Percentiles rank a stretch among this genome's conserved stretches.
Conservation (phyloP, 1,284 basidiomycete species). For the Naganishia cerealis region DNA sequence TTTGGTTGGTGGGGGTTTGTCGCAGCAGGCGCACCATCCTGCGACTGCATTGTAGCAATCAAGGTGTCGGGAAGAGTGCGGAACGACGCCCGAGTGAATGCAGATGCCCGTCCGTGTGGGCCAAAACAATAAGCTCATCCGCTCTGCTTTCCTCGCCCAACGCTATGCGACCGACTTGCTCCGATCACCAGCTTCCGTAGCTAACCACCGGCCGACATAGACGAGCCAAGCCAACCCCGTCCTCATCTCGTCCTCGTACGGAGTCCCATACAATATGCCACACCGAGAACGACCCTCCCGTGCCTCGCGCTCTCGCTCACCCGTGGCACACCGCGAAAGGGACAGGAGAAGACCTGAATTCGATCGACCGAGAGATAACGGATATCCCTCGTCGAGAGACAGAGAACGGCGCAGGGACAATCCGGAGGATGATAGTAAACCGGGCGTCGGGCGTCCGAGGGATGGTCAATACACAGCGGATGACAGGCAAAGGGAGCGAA, state of each 20-base stretch:
- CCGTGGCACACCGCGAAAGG: constrained; percentile 5
- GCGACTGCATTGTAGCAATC: constrained; percentile 5
- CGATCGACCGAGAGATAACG: constrained; percentile 23
- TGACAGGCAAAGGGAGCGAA: constrained; percentile 16
- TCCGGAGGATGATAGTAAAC: neutral
- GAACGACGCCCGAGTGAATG: neutral
- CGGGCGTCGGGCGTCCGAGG: neutral
- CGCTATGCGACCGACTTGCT: neutral
- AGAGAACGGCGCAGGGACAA: neutral
- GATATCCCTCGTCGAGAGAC: constrained; percentile 4
- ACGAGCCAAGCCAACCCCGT: neutral
- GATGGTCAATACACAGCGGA: constrained; percentile 16
- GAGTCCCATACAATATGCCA: neutral
- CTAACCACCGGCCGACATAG: no score
- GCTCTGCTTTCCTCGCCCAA: neutral
- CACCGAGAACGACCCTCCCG: constrained; percentile 8
- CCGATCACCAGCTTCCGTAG: neutral
- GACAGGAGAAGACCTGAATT: constrained; percentile 19
- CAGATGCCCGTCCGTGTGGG: neutral
- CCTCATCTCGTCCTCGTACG: neutral
- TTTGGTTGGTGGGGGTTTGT: constrained; percentile 16
- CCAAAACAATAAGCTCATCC: constrained; percentile 14
- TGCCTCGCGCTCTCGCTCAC: constrained; percentile 14
- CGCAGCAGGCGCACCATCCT: constrained; percentile 1
- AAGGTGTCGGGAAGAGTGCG: neutral